Conservation (phyloP, 2,329 filamentous ascomycete genomes). For the Microsporum canis region DNA sequence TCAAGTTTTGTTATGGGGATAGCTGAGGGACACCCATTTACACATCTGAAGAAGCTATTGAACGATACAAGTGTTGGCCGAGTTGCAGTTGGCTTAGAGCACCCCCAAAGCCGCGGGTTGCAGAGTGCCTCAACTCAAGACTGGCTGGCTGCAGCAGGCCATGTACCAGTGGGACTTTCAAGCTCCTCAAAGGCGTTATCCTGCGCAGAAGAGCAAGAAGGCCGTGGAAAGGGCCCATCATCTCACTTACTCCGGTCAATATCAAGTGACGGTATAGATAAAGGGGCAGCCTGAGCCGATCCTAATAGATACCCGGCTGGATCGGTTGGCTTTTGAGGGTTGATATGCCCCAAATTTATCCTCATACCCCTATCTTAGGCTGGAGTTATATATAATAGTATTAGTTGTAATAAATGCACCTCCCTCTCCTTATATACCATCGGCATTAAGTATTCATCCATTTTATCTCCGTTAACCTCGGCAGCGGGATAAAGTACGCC, state of each 20-base stretch:
- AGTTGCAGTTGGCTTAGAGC: background rate
- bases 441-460: background rate
- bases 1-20: background rate
- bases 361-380: background rate
- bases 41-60: slow-evolving; percentile 2
- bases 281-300: background rate
- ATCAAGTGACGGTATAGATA: background rate
- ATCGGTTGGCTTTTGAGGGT: background rate
- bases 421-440: background rate
- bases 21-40: background rate
- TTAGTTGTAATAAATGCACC: background rate
- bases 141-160: background rate
- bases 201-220: background rate
- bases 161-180: background rate
- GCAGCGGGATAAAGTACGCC: background rate
- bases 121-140: background rate
- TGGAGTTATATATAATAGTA: background rate
- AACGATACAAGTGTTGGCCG: slow-evolving; percentile 4
- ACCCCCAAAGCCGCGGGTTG: background rate
- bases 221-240: background rate
- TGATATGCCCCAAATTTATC: too few relatives aligned
- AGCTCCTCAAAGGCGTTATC: background rate
- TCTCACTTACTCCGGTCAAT: background rate
- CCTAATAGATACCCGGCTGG: background rate
- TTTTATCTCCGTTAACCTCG: background rate